Conservation (phyloP, 1,139 yeast species). For the Fermentozyma sake region DNA sequence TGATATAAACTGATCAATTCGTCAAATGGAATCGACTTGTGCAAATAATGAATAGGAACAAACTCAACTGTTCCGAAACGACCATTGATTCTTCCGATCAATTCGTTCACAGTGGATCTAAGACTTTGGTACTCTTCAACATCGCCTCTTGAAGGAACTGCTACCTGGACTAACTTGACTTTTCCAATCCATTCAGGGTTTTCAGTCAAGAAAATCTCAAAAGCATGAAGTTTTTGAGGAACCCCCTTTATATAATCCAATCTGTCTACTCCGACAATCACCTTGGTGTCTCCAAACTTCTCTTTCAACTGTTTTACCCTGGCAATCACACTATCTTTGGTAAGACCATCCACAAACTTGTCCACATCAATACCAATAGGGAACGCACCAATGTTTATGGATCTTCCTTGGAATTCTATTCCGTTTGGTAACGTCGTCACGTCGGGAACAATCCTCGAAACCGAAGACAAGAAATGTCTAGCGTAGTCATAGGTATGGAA, state of each 20-base stretch:
- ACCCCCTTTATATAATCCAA: constrained; percentile 96
- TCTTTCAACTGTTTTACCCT: constrained; percentile 60
- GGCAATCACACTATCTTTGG: constrained; percentile 55
- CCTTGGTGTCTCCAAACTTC: constrained; percentile 67
- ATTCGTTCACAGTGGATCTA: constrained; percentile 90
- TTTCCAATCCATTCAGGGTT: constrained; percentile 99
- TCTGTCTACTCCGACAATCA: constrained; percentile 94
- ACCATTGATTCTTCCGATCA: constrained; percentile 96
- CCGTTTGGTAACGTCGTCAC: constrained; percentile 90
- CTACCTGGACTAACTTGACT: constrained; percentile 92
- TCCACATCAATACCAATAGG: constrained; percentile 98
- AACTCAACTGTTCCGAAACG: constrained; percentile 95
- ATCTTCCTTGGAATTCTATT: constrained; percentile 70
- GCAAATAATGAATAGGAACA: constrained; percentile 96
- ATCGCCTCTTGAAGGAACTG: constrained; percentile 96
- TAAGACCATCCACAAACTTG: constrained; percentile 77
- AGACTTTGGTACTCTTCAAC: constrained; percentile 96
- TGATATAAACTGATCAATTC: constrained; percentile 87
- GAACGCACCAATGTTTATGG: constrained; percentile 89
- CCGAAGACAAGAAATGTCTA: constrained; percentile 91
- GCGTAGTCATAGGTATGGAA: constrained; percentile 99
- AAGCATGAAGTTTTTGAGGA: constrained; percentile 93
- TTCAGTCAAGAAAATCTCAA: constrained; percentile 84
- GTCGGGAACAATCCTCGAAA: constrained; percentile 72
- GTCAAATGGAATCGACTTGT: constrained; percentile 83